Evolutionary conservation across 1,284 basidiomycete species (phyloP), one percentile per base, ranked within the genome.

Genomic region (Termitomyces sp.): DNA sequence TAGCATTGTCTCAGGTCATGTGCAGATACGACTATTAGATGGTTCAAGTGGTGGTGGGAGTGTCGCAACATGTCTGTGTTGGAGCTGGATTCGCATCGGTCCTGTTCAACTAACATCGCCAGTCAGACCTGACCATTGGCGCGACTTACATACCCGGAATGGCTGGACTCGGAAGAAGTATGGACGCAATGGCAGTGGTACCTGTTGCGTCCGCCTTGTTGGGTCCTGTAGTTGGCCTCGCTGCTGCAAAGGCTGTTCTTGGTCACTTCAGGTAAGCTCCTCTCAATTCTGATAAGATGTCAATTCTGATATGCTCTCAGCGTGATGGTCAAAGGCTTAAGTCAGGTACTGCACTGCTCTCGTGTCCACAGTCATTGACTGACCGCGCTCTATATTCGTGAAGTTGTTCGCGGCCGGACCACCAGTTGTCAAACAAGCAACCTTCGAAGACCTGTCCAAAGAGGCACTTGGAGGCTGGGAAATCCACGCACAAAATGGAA

Each of bases 1-100:
- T 11, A 18, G 3, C 4, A 43, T 30, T 13, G 0, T 7, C 10
- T 43, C 28, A 43, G 16, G 9, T 13, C 16, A 28, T 42, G 16
- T n/a, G 18, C 37, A 75, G 73, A 67, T 75, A 47, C 67, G 73
- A 14, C 64, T 75, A 1, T 61, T 75, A 16, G 72, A 75, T 57
- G 73, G 72, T 16, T 75, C 73, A 10, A 75, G 73, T 48, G 73
- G 73, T 46, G 73, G 73, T 26, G 73, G 72, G 45, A 74, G 72
- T 49, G 73, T 75, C 3, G 69, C 71, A 13, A 67, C 67, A 9
- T 75, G 72, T 73, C 49, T 18, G 68, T 54, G 3, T 43, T 14
- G 38, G 14, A n/a, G 37, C 9, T 19, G 13, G 16, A 28, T 30
- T 11, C 14, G 11, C 5, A 28, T 28, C 11, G n/a, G 48, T 21